These are phyloP conservation scores for Paramecium bursaria DNA, from an alignment of 73 alveolate genomes.

Conservation along the genomic window DNA sequence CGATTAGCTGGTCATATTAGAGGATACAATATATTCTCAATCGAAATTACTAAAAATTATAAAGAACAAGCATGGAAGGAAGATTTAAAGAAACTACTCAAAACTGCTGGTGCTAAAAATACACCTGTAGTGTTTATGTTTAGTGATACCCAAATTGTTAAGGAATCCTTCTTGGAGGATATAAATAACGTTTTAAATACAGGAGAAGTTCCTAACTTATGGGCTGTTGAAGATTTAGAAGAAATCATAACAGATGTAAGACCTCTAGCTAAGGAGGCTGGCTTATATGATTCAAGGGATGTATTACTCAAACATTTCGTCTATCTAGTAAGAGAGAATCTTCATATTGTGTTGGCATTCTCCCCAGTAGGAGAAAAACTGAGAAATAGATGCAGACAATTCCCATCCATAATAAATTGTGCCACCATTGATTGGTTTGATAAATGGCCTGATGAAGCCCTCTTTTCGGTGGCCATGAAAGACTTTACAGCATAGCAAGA, in stretches of 20 bases:
- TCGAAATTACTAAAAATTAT: constrained; percentile 98
- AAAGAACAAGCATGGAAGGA: constrained; percentile 98
- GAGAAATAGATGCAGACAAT: constrained; percentile 98
- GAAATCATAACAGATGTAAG: constrained; percentile 96
- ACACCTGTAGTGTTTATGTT: constrained; percentile 94
- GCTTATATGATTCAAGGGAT: constrained; percentile 97
- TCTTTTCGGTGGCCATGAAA: constrained; percentile 98
- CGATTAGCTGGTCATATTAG: constrained; percentile 92
- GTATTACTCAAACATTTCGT: constrained; percentile 96
- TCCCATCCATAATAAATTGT: constrained; percentile 97
- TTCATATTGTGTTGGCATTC: constrained; percentile 98
- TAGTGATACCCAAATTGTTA: constrained; percentile 98
- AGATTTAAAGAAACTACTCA: constrained; percentile 95
- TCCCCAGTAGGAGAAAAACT: constrained; percentile 99
- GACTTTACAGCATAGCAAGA: constrained; percentile 76
- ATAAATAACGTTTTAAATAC: constrained; percentile 98
- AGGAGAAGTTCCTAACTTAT: constrained; percentile 99
- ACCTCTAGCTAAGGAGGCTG: constrained; percentile 98
- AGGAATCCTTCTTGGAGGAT: constrained; percentile 99
- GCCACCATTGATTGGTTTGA: constrained; percentile 97
- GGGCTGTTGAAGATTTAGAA: constrained; percentile 98
- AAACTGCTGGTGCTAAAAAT: constrained; percentile 91
- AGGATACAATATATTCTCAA: constrained; percentile 90
- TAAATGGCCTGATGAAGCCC: constrained; percentile 96
- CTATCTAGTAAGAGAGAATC: constrained; percentile 95